Evolutionary conservation across 495 filamentous ascomycete genomes (phyloP), one percentile per base, ranked within the genome.

Genomic region (Terfezia boudieri): DNA sequence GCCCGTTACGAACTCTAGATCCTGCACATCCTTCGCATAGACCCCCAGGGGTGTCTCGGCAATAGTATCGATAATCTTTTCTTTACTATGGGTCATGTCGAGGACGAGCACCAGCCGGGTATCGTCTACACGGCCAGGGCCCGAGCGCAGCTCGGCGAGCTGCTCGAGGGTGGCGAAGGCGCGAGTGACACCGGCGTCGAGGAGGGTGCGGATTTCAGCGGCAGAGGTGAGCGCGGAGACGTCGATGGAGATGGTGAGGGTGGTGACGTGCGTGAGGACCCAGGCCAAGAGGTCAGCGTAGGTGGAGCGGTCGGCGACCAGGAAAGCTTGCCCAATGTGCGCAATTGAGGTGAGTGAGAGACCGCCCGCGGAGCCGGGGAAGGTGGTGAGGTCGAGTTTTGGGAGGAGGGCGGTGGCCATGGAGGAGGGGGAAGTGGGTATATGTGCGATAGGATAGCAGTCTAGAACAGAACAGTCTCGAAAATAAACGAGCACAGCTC

Each of bases 121-220:
- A 11, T 73, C 74, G 54, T 78, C 71, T 51, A 79, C 66, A 7
- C 26, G 26, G 26, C 26, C 26, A 32, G 26, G 26, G 37, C 73
- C 71, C 50, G 76, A 70, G 59, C 76, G 72, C 54, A 83, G 67
- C 2, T 67, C 57, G 49, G 71, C 67, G 59, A 81, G 70, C 69
- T 84, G 80, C 49, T 81, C 73, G 50, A 79, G 72, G 53, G 75
- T 72, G 51, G 94, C 80, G 66, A 96, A 88, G 49, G 93, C 80
- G 67, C 81, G 90, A 43, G 78, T 74, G n/a, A 86, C 86, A 52
- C 92, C 90, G 58, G 79, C 76, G 64, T 98, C 82, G 53, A 98
- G 75, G 35, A 96, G 73, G 53, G 83, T 74, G 52, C 87, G 68
- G 17, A 94, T 69, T 58, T 93, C 84, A 38, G 82, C 78, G 49